Base-by-base conservation (phyloP, 108 stramenopile genomes). In the Cylindrotheca closterium region DNA sequence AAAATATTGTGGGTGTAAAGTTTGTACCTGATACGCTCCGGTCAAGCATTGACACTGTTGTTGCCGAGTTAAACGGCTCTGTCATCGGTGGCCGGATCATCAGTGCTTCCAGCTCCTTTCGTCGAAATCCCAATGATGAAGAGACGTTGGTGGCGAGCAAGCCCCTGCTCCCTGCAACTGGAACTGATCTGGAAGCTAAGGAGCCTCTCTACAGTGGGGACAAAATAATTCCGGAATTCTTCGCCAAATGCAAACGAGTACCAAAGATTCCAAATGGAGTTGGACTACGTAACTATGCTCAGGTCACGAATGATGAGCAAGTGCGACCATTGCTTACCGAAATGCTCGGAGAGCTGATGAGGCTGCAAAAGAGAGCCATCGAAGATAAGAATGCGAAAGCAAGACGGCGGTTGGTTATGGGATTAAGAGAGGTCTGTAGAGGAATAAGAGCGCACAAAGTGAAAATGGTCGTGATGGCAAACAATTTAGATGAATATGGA, bases 401-500 rank as follows among this genome's bases (percentile, higher is more conserved):
- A 4, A 74, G 78, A 48, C 64, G 92, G 28, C 83, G 96, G 7
- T 42, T 98, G 29, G 93, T 96, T 23, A 88, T 96, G 85, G 97
- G 97, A 0, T 70, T 98, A 12, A 60, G 93, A 21, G 97, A 98
- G 63, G 96, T 96, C 48, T 74, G 88, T 27, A 63, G 94, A 19
- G 96, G 94, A 22, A 85, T 96, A 21, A 86, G 89, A 33, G 80
- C 93, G 1, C 74, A 89, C 55, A 94, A 95, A 65, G 90, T 95
- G 17, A 88, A 87, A 67, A 80, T 93, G 79, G 81, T 96, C 1
- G 64, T 96, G 27, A 84, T 97, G 81, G 97, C 97, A 2, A 92
- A 91, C 63, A 95, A 97, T 60, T 75, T 97, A 10, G 94, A 96
- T 63, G 79, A 94, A 37, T 92, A 92, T 47, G 87, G 83, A 10